Base-by-base conservation (phyloP, 306 rosid genomes). In the Oxytropis ochrocephala region DNA sequence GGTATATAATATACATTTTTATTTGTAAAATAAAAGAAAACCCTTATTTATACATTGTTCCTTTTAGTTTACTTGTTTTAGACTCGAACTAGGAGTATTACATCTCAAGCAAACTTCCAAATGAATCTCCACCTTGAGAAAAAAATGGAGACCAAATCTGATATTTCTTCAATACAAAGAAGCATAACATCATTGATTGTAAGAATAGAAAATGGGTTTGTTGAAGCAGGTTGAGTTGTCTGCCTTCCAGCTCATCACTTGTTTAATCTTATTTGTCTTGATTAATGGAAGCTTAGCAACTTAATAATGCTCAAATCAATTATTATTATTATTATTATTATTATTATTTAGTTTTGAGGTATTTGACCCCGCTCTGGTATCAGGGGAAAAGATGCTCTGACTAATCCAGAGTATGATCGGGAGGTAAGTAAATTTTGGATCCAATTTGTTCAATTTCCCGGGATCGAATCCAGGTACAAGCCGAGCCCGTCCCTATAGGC, bases 31-130 rank as follows among this genome's bases (percentile, higher is more conserved):
- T 9, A 46, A 77, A 63, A 52, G 30, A 19, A 13, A 73, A 0
- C 33, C 60, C 36, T 10, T 58, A 14, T 38, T 17, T 35, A 36
- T 64, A 44, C 14, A 33, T 12, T 27, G 18, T 67, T 60, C 76
- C 49, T 17, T 70, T 75, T 73, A 46, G 82, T 70, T 91, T 81
- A 74, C 97, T 92, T 92, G 76, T 72, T 74, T 78, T 78, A 75
- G 77, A 89, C 97, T 92, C 97, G 75, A 81, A 30, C 76, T 74
- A 55, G 60, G 50, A 80, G 94, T 51, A 82, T 87, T 92, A 72
- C 67, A 68, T 69, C 63, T 73, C 48, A 92, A 87, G 96, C 85
- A 33, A 85, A 75, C 69, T 50, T 53, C 69, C 60, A 33, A 64
- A 67, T 59, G 75, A 67, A 82, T 75, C 81, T 78, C 52, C 78